Percentiles rank a stretch among this genome's conserved stretches.
These are phyloP conservation scores for Platanus orientalis DNA, from an alignment of 164 flowering plant genomes.

Conservation along the genomic window DNA sequence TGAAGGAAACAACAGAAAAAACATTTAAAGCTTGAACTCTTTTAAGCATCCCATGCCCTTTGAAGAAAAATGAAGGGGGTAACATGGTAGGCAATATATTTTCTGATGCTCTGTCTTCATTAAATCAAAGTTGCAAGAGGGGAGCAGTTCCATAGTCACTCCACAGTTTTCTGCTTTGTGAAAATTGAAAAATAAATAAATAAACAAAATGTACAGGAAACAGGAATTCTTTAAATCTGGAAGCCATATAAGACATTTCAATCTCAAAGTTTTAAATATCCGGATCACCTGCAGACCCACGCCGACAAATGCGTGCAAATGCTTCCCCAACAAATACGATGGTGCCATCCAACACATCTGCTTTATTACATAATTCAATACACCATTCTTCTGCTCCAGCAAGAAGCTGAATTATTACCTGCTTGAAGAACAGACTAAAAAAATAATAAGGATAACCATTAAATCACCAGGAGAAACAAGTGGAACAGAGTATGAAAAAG, in stretches of 20 bases:
- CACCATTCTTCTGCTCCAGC: slow-evolving; percentile 46
- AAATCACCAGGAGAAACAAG: background rate
- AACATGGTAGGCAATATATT: background rate
- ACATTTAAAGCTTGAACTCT: background rate
- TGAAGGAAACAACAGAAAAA: too few relatives aligned
- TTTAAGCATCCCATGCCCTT: background rate
- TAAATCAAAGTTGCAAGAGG: background rate
- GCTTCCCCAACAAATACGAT: slow-evolving; percentile 66
- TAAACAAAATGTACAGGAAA: too few relatives aligned
- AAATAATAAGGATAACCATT: slow-evolving; percentile 39
- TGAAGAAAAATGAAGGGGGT: background rate
- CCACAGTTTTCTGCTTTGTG: too few relatives aligned
- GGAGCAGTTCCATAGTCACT: too few relatives aligned
- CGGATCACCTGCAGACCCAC: slow-evolving; percentile 75
- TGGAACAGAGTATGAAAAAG: slow-evolving; percentile 5
- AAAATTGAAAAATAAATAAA: too few relatives aligned
- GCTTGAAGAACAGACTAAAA: slow-evolving; percentile 68
- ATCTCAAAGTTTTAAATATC: slow-evolving; percentile 5
- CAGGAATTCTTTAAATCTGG: too few relatives aligned
- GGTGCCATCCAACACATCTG: slow-evolving; percentile 25
- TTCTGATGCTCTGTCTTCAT: background rate
- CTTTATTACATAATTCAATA: slow-evolving; percentile 14
- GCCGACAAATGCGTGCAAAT: slow-evolving; percentile 87
- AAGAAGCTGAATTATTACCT: slow-evolving; percentile 61
- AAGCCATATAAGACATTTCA: background rate